Conservation (phyloP, 495 filamentous ascomycete genomes). For the Sporormia fimetaria region DNA sequence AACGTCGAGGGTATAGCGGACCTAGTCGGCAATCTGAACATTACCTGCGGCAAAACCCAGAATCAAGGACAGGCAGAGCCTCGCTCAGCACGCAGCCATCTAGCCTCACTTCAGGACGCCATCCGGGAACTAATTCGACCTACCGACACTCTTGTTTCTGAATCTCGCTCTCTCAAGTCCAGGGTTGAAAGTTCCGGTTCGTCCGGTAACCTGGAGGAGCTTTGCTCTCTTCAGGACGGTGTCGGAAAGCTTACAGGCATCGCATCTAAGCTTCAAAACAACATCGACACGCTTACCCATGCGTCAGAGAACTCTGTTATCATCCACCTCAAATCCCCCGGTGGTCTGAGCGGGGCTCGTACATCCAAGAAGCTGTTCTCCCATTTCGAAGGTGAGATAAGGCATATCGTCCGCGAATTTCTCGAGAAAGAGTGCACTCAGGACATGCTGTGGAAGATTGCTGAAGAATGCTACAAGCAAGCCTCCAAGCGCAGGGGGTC, state of each 20-base stretch:
- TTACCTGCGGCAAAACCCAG: background rate
- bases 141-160: background rate
- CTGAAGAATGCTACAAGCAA: constrained; percentile 4
- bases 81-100: background rate
- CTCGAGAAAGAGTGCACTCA: background rate
- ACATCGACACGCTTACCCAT: background rate
- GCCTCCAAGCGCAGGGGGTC: background rate
- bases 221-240: constrained; percentile 2
- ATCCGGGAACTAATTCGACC: background rate
- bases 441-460: constrained; percentile 1
- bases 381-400: constrained; percentile 6
- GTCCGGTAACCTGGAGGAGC: background rate
- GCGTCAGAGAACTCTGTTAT: constrained; percentile 4
- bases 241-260: background rate
- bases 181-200: background rate
- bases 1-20: constrained; percentile 2
- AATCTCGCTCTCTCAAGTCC: constrained; percentile 1
- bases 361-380: background rate
- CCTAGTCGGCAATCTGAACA: background rate
- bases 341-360: background rate
- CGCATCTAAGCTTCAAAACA: background rate
- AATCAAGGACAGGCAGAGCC: background rate
- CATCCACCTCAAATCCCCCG: constrained; percentile 1
- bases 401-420: background rate
- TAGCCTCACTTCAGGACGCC: background rate